Conservation (phyloP, 805 yeast species). For the Barnettozyma populi region DNA sequence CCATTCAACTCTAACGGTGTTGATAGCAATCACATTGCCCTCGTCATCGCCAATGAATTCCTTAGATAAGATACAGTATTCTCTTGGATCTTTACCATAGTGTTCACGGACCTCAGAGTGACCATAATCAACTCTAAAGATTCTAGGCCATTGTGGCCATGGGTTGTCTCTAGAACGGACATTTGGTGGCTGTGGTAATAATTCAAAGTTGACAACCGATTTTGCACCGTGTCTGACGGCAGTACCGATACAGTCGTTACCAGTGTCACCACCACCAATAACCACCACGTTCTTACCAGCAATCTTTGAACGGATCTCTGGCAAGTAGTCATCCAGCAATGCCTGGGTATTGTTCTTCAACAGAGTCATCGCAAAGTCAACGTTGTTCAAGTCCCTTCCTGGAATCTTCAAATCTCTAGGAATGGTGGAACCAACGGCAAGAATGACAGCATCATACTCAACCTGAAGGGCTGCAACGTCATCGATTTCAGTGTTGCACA, state of each 20-base stretch:
- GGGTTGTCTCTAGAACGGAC: constrained; percentile 91
- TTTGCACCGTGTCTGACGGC: constrained; percentile 96
- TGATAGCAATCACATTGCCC: constrained; percentile 92
- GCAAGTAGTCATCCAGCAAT: constrained; percentile 73
- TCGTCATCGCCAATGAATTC: constrained; percentile 94
- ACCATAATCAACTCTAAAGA: constrained; percentile 96
- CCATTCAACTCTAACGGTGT: constrained; percentile 98
- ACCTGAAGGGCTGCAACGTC: constrained; percentile 67
- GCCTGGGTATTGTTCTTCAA: constrained; percentile 87
- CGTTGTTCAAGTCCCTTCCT: constrained; percentile 85
- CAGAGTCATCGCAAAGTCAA: constrained; percentile 92
- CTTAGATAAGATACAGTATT: constrained; percentile 90
- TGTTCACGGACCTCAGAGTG: constrained; percentile 92
- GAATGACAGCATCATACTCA: constrained; percentile 74
- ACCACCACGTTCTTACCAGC: constrained; percentile 90
- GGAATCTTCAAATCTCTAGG: constrained; percentile 94
- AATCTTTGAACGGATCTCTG: constrained; percentile 62
- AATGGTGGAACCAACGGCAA: constrained; percentile 93
- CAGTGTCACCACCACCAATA: constrained; percentile 99
- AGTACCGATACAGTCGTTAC: constrained; percentile 98
- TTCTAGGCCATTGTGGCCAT: constrained; percentile 99
- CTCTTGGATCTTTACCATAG: constrained; percentile 97
- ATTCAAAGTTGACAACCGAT: constrained; percentile 89
- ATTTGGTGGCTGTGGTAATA: constrained; percentile 86
- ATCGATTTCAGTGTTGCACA: constrained; percentile 76